phyloP scores from a whole-genome alignment of 495 filamentous ascomycete genomes.

The Terfezia claveryi region DNA sequence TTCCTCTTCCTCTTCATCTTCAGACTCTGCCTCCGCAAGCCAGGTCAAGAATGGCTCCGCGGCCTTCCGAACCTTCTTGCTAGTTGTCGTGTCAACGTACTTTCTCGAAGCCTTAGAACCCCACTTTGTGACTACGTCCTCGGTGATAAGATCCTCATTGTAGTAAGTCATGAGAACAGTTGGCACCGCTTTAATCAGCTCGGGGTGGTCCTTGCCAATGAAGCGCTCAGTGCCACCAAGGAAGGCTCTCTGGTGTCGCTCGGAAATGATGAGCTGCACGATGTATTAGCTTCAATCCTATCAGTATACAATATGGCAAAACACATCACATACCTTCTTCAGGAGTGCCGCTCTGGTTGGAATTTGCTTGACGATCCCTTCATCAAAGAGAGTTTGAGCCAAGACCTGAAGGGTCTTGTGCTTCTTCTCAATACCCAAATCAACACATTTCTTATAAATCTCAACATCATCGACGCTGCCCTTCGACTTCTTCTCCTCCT shows the following conservation, averaged over 20 bases:
- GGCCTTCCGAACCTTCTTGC: conserved; percentile 88
- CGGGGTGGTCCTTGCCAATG: conserved; percentile 57
- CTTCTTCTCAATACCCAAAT: conserved; percentile 85
- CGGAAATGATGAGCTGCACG: conserved; percentile 53
- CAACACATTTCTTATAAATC: conserved; percentile 88
- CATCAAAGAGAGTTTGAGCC: conserved; percentile 80
- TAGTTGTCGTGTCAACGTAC: conserved; percentile 72
- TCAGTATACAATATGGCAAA: too few relatives aligned
- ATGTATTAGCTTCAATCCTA: conserved; percentile 18
- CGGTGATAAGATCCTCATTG: conserved; percentile 62
- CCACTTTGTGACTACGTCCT: conserved; percentile 80
- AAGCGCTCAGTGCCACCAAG: conserved; percentile 94
- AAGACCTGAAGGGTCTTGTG: conserved; percentile 83
- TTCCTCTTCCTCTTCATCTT: conserved; percentile 50
- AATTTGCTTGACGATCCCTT: conserved; percentile 73
- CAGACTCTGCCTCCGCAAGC: conserved; percentile 78
- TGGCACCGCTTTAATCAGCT: conserved; percentile 54
- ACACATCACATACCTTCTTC: conserved; percentile 43
- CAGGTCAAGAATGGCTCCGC: conserved; percentile 84
- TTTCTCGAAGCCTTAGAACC: conserved; percentile 78
- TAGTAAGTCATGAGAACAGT: conserved; percentile 75
- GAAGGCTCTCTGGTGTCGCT: conserved; percentile 87
- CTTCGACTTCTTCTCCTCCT: conserved; percentile 48
- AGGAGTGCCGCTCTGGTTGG: conserved; percentile 58
- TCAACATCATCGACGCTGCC: conserved; percentile 64